Percentiles rank a stretch among this genome's conserved stretches.
phyloP scores from a whole-genome alignment of 2,329 filamentous ascomycete genomes.

The Thelonectria discophora region DNA sequence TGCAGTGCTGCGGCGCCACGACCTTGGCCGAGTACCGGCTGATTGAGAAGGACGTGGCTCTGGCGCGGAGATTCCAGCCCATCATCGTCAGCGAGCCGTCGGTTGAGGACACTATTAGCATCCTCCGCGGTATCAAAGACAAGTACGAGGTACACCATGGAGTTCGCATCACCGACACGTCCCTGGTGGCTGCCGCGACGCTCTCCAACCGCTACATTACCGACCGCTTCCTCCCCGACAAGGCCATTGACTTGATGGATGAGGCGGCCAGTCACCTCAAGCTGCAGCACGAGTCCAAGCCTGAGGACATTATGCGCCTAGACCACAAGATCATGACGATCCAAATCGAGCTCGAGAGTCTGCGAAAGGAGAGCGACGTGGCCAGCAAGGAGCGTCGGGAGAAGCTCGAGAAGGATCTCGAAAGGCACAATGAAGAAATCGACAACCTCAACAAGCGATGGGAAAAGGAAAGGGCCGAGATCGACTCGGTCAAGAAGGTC shows the following conservation, averaged over 20 bases:
- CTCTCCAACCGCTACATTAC: conserved; percentile 97
- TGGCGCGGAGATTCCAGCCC: conserved; percentile 92
- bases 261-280: conserved; percentile 92
- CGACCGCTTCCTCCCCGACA: conserved; percentile 94
- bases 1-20: conserved; percentile 95
- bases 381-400: conserved; percentile 87
- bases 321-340: conserved; percentile 97
- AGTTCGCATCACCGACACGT: conserved; percentile 91
- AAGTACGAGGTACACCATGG: conserved; percentile 98
- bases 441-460: conserved; percentile 80
- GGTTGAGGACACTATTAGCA: conserved; percentile 93
- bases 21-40: conserved; percentile 90
- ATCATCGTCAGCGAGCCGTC: conserved; percentile 92
- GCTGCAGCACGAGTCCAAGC: conserved; percentile 95
- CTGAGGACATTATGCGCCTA: conserved; percentile 89
- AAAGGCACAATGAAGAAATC: conserved; percentile 79
- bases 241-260: conserved; percentile 96
- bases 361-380: conserved; percentile 93
- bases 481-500: conserved; percentile 84
- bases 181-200: conserved; percentile 88
- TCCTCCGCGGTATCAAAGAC: conserved; percentile 95
- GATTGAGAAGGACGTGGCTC: conserved; percentile 95
- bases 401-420: conserved; percentile 81
- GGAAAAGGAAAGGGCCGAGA: conserved; percentile 88
- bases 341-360: conserved; percentile 93